Base-by-base conservation (phyloP, 176 grass and related monocot genomes). In the Elaeis guineensis region DNA sequence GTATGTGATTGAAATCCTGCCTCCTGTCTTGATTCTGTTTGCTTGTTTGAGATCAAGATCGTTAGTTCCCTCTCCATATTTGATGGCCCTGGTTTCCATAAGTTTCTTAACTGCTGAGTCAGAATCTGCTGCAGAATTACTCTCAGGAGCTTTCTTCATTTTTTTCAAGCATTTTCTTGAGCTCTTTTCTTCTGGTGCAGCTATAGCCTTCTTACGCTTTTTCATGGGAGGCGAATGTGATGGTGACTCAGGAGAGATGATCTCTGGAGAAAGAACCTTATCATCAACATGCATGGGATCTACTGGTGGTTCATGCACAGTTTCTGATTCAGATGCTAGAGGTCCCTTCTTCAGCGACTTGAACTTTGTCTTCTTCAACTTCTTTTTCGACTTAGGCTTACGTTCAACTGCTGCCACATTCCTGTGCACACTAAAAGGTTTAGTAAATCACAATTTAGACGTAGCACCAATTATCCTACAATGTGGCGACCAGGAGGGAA, bases 341-440 rank as follows among this genome's bases (percentile, higher is more conserved):
- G 75, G 79, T 25, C 71, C 81, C 75, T 80, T 98, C 70, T 92
- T 89, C 25, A 86, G 58, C 23, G 93, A 98, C 75, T 92, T 92
- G 61, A 98, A 92, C 64, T 89, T 98, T 22, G 84, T 65, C 63
- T 89, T 89, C 61, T 88, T 92, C 71, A 66, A 69, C 32, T 86
- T 97, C 73, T 89, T 98, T 78, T 80, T 98, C 21, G 66, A 78
- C 73, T 89, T 92, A 12, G 75, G 7, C 82, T 83, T 98, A 32
- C 22, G 60, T 49, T 77, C 35, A 14, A 44, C 35, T 3, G 35
- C 35, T 44, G 35, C 35, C 35, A 11, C 35, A 44, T 44, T 14
- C 35, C 35, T 44, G 35, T 44, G 35, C 35, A 44, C 11, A 3
- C 35, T 44, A 12, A 44, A 44, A 44, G 35, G 11, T 14, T 44